These are phyloP conservation scores for Aspergillus viridinutans DNA, from an alignment of 2,329 filamentous ascomycete species.

Conservation along the genomic window DNA sequence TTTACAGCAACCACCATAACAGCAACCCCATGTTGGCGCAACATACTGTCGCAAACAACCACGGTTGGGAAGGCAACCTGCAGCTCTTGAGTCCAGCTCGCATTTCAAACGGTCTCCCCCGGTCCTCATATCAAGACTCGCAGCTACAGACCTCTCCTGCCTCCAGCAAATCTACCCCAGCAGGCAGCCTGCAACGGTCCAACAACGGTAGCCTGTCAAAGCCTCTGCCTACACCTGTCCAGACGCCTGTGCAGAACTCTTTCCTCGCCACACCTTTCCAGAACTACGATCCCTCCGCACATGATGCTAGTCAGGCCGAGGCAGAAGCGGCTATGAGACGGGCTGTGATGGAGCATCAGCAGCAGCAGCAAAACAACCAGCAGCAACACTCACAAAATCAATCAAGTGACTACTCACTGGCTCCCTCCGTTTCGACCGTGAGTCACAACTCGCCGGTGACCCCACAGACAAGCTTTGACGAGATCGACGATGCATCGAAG, in stretches of 20 bases:
- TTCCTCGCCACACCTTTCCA: constrained; percentile 47
- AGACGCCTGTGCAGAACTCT: constrained; percentile 50
- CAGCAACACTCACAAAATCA: constrained; percentile 36
- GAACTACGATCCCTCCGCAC: constrained; percentile 40
- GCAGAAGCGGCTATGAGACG: constrained; percentile 60
- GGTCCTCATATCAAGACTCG: constrained; percentile 15
- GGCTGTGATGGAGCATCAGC: constrained; percentile 51
- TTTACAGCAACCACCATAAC: constrained; percentile 21
- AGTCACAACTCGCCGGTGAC: constrained; percentile 60
- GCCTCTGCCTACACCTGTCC: constrained; percentile 52
- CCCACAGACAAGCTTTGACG: constrained; percentile 54
- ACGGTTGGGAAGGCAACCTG: constrained; percentile 34
- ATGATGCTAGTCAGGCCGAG: constrained; percentile 41
- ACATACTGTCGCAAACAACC: constrained; percentile 31
- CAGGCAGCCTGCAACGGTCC: constrained; percentile 37
- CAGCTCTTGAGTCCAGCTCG: constrained; percentile 34
- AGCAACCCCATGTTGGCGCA: constrained; percentile 39
- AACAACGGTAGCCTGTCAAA: constrained; percentile 45
- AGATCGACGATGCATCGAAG: constrained; percentile 50
- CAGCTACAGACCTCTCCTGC: constrained; percentile 43
- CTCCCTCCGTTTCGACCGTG: constrained; percentile 57
- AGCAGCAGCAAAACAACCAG: constrained; percentile 35
- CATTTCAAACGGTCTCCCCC: constrained; percentile 25
- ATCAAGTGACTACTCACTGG: constrained; percentile 47
- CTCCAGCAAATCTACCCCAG: constrained; percentile 38